These are phyloP conservation scores for Aaosphaeria pasadenensis DNA, from an alignment of 2,329 filamentous ascomycete genomes.

Conservation along the genomic window DNA sequence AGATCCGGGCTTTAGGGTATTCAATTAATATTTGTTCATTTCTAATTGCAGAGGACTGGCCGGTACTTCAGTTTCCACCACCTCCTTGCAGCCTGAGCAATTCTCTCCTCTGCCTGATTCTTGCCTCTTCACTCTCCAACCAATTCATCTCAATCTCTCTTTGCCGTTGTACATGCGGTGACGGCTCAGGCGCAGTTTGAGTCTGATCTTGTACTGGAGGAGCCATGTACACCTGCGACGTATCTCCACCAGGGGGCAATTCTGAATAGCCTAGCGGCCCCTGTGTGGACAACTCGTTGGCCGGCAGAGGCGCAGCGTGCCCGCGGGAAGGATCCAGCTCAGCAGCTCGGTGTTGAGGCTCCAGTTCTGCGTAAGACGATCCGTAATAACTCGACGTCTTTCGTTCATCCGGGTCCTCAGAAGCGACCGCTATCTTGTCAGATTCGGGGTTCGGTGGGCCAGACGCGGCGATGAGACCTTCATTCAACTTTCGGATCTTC, in stretches of 20 bases:
- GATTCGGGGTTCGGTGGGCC: neutral
- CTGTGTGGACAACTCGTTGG: neutral
- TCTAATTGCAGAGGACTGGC: neutral
- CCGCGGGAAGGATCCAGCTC: neutral
- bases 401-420: too few species aligned
- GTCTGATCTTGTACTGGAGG: neutral
- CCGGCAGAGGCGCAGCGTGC: neutral
- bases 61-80: neutral
- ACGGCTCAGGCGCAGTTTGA: neutral
- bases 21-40: too few species aligned
- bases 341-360: too few species aligned
- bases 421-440: too few species aligned
- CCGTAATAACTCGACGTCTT: too few species aligned
- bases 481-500: neutral
- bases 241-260: neutral
- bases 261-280: neutral
- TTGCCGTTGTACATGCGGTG: slow-evolving; percentile 7
- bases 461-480: neutral
- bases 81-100: slow-evolving; percentile 3
- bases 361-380: too few species aligned
- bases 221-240: neutral
- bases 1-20: too few species aligned
- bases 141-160: slow-evolving; percentile 6
- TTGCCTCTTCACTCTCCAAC: slow-evolving; percentile 7
- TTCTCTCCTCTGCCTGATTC: slow-evolving; percentile 4